Percentiles rank a stretch among this genome's conserved stretches.
Evolutionary conservation across 2,329 filamentous ascomycete species (phyloP).

Genomic region (Hymenoscyphus repandus): DNA sequence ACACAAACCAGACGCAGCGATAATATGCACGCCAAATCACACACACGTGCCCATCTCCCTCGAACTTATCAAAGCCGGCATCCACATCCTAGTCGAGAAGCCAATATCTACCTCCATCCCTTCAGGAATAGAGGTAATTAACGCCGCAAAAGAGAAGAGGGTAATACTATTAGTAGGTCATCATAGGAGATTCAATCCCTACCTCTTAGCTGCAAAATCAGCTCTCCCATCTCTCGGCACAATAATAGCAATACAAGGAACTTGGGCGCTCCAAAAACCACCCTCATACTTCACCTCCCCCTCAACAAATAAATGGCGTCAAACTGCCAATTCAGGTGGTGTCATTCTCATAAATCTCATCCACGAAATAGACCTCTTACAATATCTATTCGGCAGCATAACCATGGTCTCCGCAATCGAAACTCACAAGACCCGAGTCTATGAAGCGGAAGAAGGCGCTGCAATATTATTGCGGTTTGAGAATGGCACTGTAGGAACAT

Average conservation of each 20-base stretch:
- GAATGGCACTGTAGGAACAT: constrained; percentile 50
- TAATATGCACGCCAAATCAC: constrained; percentile 55
- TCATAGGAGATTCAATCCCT: constrained; percentile 55
- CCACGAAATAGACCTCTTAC: constrained; percentile 56
- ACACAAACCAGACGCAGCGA: constrained; percentile 44
- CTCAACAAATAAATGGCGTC: constrained; percentile 43
- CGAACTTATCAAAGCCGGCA: constrained; percentile 40
- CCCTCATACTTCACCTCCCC: constrained; percentile 41
- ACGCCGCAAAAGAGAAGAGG: constrained; percentile 23
- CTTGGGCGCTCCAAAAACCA: constrained; percentile 51
- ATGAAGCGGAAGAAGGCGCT: constrained; percentile 50
- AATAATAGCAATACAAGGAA: constrained; percentile 47
- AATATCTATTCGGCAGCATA: constrained; percentile 51
- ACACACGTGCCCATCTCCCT: constrained; percentile 48
- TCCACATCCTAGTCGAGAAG: constrained; percentile 55
- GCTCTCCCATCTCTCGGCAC: constrained; percentile 40
- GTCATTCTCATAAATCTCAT: constrained; percentile 53
- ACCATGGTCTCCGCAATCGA: constrained; percentile 45
- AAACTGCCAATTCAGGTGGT: constrained; percentile 33
- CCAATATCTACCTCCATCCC: constrained; percentile 42
- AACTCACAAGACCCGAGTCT: constrained; percentile 38
- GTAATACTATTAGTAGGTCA: constrained; percentile 51
- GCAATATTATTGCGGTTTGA: constrained; percentile 48
- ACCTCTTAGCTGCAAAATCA: constrained; percentile 44
- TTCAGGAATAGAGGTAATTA: constrained; percentile 33